Evolutionary conservation across 2,329 filamentous ascomycete genomes (phyloP), one percentile per base, ranked within the genome.

Genomic region (Epichloe uncinata): DNA sequence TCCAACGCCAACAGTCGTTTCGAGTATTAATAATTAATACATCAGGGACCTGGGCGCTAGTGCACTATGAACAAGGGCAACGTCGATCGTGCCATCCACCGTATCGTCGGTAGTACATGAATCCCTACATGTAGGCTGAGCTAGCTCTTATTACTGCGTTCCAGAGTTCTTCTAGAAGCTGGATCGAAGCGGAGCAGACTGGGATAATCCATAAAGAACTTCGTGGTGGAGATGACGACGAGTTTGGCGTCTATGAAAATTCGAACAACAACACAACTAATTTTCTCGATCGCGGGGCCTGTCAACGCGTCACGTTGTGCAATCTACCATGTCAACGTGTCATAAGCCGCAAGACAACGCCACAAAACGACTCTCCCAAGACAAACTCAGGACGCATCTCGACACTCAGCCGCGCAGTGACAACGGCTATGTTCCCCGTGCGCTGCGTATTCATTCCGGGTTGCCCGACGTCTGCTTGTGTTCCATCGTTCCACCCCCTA

Each of bases 381-480:
- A 8, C 8, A 40, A 11, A 33, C 8, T 35, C n/a, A 13, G 36
- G 22, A 40, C 22, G n/a, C n/a, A 26, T 12, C 35, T 51, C 41
- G 41, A 35, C 45, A 45, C 45, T 30, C 13, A 42, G 9, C 45
- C 26, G 30, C 2, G 16, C 41, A 9, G 13, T 34, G n/a, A 50
- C 7, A 44, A 16, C 7, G 7, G 3, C 13, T 33, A 3, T 15
- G 1, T 38, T 9, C 44, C 6, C 46, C 30, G 11, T 42, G 26
- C 13, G 33, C 18, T 38, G n/a, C n/a, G n/a, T 57, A 50, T 36
- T 54, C 50, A 54, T 53, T 54, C 44, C 47, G 48, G 44, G 41
- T 53, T 52, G 56, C 51, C 52, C 22, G n/a, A 37, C 30, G 40
- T 33, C 16, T 30, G 22, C 41, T 36, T 20, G 34, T 44, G 34